phyloP scores from a whole-genome alignment of 192 early-diverging fungal species.

The Phlyctochytrium planicorne region DNA sequence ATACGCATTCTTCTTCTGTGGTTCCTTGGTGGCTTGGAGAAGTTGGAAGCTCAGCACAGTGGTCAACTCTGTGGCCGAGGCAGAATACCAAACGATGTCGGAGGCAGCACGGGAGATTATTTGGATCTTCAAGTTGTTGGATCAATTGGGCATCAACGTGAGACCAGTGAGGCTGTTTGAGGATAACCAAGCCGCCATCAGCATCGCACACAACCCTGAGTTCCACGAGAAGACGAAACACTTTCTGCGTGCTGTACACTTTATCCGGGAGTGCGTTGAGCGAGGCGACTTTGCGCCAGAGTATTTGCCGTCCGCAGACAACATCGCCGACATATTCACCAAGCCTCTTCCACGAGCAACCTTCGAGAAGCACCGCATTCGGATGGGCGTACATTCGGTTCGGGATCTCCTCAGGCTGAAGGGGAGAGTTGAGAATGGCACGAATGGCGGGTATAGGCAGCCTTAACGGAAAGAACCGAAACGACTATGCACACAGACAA shows the following conservation, averaged over 20 bases:
- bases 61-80: not conserved
- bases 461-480: no score
- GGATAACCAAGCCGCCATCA: not conserved
- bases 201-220: not conserved
- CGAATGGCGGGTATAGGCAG: no score
- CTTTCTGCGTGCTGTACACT: not conserved
- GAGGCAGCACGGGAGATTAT: not conserved
- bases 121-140: not conserved
- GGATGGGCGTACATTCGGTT: no score
- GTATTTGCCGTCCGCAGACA: not conserved
- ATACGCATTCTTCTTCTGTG: not conserved
- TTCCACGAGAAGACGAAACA: slow-evolving; percentile 6
- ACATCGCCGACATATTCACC: slow-evolving; percentile 6
- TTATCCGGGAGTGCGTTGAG: not conserved
- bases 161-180: not conserved
- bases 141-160: not conserved
- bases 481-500: no score
- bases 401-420: no score
- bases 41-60: not conserved
- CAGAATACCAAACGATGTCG: slow-evolving; percentile 5
- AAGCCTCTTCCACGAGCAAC: not conserved
- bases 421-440: no score
- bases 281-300: not conserved
- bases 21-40: not conserved
- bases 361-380: not conserved